Percentiles rank a stretch among this genome's conserved stretches.
Conservation (phyloP, 2,329 filamentous ascomycete genomes). For the Fusarium sp. region DNA sequence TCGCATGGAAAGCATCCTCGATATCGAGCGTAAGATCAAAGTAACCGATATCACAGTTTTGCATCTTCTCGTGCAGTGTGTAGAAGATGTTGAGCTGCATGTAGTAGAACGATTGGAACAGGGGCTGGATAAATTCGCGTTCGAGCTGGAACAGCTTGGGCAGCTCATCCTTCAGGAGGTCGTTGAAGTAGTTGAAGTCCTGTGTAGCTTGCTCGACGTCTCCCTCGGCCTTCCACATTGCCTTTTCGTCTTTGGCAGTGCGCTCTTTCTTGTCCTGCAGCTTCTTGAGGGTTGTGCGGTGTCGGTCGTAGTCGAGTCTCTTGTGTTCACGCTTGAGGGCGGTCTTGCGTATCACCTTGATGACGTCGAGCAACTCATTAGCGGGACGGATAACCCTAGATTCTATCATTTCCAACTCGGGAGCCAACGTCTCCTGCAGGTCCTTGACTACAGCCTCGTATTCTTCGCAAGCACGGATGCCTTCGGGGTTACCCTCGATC, state of each 20-base stretch:
- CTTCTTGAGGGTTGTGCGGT: conserved; percentile 87
- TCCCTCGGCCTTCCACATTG: conserved; percentile 93
- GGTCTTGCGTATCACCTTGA: conserved; percentile 94
- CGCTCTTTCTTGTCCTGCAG: conserved; percentile 98
- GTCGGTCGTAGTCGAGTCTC: conserved; percentile 94
- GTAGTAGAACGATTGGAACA: conserved; percentile 99
- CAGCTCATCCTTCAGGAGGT: conserved; percentile 94
- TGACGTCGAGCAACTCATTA: conserved; percentile 91
- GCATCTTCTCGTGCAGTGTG: conserved; percentile 98
- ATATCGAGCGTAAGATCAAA: conserved; percentile 93
- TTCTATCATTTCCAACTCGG: conserved; percentile 98
- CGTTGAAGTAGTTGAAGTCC: conserved; percentile 98
- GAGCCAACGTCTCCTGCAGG: conserved; percentile 86
- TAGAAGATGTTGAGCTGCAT: conserved; percentile 99
- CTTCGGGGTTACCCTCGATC: conserved; percentile 88
- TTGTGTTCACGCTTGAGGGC: conserved; percentile 95
- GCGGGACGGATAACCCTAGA: conserved; percentile 90
- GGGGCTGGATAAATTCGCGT: conserved; percentile 92
- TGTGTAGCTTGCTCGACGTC: conserved; percentile 92
- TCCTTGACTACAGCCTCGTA: conserved; percentile 93
- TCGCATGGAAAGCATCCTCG: conserved; percentile 89
- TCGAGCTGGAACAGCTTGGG: conserved; percentile 92
- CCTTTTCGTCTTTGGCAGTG: conserved; percentile 95
- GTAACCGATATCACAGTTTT: conserved; percentile 95
- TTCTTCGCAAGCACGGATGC: conserved; percentile 94